A percentile compares a stretch with the other conserved stretches of the same genome.
Evolutionary conservation across 495 filamentous ascomycete species (phyloP).

Genomic region (Neurospora africana): DNA sequence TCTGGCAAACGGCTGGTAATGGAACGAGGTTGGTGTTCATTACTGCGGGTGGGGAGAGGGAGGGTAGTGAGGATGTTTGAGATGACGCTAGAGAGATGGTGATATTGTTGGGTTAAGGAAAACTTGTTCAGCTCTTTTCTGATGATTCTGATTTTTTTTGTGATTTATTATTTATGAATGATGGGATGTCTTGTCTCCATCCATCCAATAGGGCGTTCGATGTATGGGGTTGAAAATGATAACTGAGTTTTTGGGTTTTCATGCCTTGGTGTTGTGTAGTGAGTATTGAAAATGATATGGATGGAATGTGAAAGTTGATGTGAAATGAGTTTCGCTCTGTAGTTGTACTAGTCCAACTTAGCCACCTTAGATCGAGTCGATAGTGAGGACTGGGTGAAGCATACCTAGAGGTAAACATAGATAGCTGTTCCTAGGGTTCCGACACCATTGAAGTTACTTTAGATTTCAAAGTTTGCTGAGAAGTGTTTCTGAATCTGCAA

Average conservation of each 20-base stretch:
- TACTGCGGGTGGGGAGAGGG: constrained; percentile 29
- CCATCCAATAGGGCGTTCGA: neutral
- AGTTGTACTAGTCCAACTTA: no score
- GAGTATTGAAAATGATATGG: neutral
- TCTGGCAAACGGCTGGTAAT: constrained; percentile 89
- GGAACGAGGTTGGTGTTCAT: constrained; percentile 78
- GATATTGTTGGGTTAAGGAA: neutral
- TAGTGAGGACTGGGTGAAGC: no score
- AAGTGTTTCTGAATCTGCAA: no score
- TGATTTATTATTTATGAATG: neutral
- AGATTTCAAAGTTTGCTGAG: no score
- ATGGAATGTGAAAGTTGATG: neutral
- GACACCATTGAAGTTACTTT: no score
- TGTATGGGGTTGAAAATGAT: neutral
- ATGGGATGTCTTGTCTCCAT: neutral
- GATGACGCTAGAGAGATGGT: no score
- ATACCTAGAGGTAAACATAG: no score
- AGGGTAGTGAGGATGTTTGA: constrained; percentile 19
- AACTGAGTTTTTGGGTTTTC: neutral
- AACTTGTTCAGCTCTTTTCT: neutral
- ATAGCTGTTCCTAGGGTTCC: no score
- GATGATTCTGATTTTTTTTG: neutral
- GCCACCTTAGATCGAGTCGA: no score
- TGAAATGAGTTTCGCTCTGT: neutral
- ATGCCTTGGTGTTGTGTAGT: neutral